These are phyloP conservation scores for Sorghum bicolor DNA, from an alignment of 176 grass and related monocot species.

Conservation along the genomic window DNA sequence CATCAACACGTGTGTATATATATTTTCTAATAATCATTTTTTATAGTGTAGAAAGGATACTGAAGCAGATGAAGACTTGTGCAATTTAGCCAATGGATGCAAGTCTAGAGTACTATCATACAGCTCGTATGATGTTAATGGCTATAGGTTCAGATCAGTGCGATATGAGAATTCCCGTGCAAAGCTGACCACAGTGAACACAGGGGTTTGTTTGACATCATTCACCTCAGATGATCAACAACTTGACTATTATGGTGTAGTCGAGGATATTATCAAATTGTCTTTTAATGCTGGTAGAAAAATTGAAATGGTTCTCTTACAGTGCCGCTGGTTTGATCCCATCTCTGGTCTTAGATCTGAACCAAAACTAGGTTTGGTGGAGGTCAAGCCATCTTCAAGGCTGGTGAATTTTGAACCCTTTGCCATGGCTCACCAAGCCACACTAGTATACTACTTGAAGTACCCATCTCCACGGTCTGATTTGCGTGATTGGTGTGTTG, in stretches of 20 bases:
- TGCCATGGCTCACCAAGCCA: constrained; percentile 28
- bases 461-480: neutral
- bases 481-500: neutral
- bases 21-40: too few relatives aligned
- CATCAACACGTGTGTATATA: too few relatives aligned
- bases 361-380: constrained; percentile 12
- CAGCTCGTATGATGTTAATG: neutral
- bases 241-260: too few relatives aligned
- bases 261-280: too few relatives aligned
- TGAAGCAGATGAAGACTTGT: too few relatives aligned
- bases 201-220: neutral
- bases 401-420: constrained; percentile 9
- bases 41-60: too few relatives aligned
- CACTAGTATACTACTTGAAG: neutral
- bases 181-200: constrained; percentile 3
- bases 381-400: neutral
- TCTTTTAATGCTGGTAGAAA: neutral
- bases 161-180: neutral
- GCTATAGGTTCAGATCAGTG: constrained; percentile 13
- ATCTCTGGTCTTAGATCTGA: neutral
- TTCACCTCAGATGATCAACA: too few relatives aligned
- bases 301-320: constrained; percentile 6
- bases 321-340: constrained; percentile 15
- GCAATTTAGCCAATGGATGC: too few relatives aligned
- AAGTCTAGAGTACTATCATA: too few relatives aligned